A percentile compares a stretch with the other conserved stretches of the same genome.
These are phyloP conservation scores for Ophiostoma ips DNA, from an alignment of 2,329 filamentous ascomycete species.

Conservation along the genomic window DNA sequence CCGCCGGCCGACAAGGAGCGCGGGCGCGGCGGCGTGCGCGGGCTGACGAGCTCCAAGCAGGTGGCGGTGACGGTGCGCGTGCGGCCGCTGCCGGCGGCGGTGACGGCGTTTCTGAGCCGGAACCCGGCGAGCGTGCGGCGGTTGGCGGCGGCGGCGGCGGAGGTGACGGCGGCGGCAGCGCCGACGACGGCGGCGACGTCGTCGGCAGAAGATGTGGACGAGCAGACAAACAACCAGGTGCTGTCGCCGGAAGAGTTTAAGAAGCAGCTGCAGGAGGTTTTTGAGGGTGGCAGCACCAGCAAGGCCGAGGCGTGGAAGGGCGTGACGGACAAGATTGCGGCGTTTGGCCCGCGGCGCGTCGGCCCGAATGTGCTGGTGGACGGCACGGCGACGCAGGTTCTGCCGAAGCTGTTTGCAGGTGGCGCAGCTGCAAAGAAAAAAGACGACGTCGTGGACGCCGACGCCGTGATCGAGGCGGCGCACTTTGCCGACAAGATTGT, in stretches of 20 bases:
- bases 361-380: constrained; percentile 89
- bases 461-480: constrained; percentile 40
- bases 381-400: constrained; percentile 55
- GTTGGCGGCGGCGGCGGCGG: constrained; percentile 20
- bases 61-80: constrained; percentile 65
- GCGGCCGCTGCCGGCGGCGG: constrained; percentile 59
- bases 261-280: constrained; percentile 50
- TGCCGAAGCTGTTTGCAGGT: constrained; percentile 52
- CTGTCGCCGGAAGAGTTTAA: constrained; percentile 67
- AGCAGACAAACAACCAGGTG: constrained; percentile 35
- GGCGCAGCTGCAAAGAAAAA: constrained; percentile 18
- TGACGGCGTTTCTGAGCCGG: constrained; percentile 76
- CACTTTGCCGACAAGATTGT: constrained; percentile 82
- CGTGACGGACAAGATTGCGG: constrained; percentile 66
- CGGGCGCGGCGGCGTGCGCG: constrained; percentile 66
- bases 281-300: constrained; percentile 46
- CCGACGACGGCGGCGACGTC: constrained; percentile 17
- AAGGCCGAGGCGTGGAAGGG: constrained; percentile 56
- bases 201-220: neutral
- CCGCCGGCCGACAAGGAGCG: constrained; percentile 74
- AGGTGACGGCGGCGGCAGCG: constrained; percentile 18
- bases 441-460: constrained; percentile 24
- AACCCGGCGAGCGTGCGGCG: constrained; percentile 57
- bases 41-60: constrained; percentile 72
- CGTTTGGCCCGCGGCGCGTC: constrained; percentile 73